Evolutionary conservation across 2,329 filamentous ascomycete species (phyloP).

Genomic region (Beauveria bassiana): DNA sequence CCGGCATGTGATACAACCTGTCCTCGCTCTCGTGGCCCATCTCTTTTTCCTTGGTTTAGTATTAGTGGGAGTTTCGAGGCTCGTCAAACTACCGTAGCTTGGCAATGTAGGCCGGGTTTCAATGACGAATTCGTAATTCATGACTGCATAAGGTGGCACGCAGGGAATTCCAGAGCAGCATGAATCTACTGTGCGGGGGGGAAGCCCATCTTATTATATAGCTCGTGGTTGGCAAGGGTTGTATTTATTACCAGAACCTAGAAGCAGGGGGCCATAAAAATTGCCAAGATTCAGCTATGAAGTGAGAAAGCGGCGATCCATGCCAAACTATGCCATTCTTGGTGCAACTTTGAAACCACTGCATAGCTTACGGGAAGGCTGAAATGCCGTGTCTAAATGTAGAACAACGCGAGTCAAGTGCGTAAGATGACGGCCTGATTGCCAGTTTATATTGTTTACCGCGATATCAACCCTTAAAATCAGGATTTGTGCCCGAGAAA

Average conservation of each 20-base stretch:
- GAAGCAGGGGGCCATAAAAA: neutral
- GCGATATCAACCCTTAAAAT: neutral
- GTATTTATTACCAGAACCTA: too few species aligned
- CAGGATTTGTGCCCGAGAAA: neutral
- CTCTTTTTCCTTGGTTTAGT: neutral
- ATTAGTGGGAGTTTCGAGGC: neutral
- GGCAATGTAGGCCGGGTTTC: neutral
- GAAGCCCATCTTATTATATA: neutral
- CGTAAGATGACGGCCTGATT: neutral
- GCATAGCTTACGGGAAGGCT: neutral
- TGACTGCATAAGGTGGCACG: neutral
- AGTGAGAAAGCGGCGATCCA: neutral
- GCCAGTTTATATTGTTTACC: neutral
- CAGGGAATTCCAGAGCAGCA: neutral
- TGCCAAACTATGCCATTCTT: neutral
- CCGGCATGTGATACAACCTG: conserved; percentile 1
- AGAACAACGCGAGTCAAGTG: neutral
- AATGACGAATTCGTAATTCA: neutral
- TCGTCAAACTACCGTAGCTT: neutral
- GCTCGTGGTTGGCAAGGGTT: neutral
- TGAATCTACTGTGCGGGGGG: neutral
- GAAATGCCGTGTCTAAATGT: neutral
- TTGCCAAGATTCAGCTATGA: neutral
- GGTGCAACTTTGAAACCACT: neutral
- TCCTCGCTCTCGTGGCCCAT: neutral